Percentiles rank a stretch among this genome's conserved stretches.
Conservation (phyloP, 169 alveolate species). For the Plasmodium fragile region DNA sequence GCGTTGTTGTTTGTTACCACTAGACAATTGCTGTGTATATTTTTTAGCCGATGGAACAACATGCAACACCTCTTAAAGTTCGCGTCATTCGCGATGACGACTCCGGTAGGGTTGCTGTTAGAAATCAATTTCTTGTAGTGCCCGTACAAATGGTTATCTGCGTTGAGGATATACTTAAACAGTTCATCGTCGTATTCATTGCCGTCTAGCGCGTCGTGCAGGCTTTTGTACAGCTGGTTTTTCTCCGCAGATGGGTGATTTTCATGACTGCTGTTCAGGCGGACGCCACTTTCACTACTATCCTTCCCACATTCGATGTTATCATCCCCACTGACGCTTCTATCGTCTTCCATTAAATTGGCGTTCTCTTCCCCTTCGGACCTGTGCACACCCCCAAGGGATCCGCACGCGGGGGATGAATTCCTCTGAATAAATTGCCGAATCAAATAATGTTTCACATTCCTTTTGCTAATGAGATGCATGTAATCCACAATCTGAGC, state of each 20-base stretch:
- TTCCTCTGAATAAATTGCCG: conserved; percentile 27
- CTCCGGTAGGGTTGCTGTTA: conserved; percentile 69
- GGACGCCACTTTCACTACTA: background rate
- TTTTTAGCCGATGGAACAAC: conserved; percentile 75
- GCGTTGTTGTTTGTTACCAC: conserved; percentile 76
- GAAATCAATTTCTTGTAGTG: conserved; percentile 71
- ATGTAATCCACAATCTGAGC: conserved; percentile 80
- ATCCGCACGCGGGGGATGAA: background rate
- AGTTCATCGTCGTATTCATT: conserved; percentile 50
- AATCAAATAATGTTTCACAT: conserved; percentile 38
- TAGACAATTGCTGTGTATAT: conserved; percentile 71
- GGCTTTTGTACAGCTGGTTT: background rate
- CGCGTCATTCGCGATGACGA: conserved; percentile 74
- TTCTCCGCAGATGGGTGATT: background rate
- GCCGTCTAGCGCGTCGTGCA: conserved; percentile 24
- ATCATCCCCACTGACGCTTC: background rate
- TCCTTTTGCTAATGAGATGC: conserved; percentile 53
- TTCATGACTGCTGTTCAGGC: background rate
- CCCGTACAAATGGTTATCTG: conserved; percentile 47
- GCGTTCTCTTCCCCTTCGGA: background rate
- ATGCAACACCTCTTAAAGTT: conserved; percentile 76
- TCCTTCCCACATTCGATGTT: background rate
- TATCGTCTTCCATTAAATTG: background rate
- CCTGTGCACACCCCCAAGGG: background rate
- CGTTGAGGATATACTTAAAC: conserved; percentile 53